Evolutionary conservation across 768 basidiomycete genomes (phyloP), one percentile per base, ranked within the genome.

Genomic region (Baorangia bicolor): DNA sequence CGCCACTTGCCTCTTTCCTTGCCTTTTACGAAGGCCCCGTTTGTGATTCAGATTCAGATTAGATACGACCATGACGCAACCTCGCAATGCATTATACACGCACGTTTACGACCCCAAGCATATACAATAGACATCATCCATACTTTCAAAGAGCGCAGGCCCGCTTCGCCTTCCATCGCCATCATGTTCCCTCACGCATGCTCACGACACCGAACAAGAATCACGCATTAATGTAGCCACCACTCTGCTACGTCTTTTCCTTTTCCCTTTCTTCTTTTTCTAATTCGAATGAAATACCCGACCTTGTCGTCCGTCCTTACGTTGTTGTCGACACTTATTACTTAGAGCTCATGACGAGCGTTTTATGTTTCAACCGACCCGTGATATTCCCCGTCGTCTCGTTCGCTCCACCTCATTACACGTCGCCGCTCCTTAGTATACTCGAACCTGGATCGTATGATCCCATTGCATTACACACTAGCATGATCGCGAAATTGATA

Each of bases 81-180:
- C 10, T n/a, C 62, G 55, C 65, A 62, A 65, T 64, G 65, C 65
- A 62, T 65, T 64, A 48, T 55, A 68, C 60, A 66, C 54, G 64
- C 58, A 67, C 56, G 55, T 45, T 54, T 33, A 66, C 63, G 64
- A 66, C 37, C 42, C 21, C 61, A 66, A 48, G 61, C 58, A 60
- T 56, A 57, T 52, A 67, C 58, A 49, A 50, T 65, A 68, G 65
- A 66, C 63, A 61, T 31, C 65, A 61, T 65, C 28, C 20, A 39
- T 41, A 51, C 40, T 39, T n/a, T 23, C 23, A 28, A 47, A 43
- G 37, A 51, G 61, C 44, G 61, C 61, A 34, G 57, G 61, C 34
- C 42, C 49, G 49, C 55, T 60, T 44, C 34, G 41, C 8, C 4
- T 40, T 25, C 20, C 51, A 56, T 34, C 61, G 41, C 21, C 50